Conservation (phyloP, 2,329 filamentous ascomycete genomes). For the Colletotrichum plurivorum region DNA sequence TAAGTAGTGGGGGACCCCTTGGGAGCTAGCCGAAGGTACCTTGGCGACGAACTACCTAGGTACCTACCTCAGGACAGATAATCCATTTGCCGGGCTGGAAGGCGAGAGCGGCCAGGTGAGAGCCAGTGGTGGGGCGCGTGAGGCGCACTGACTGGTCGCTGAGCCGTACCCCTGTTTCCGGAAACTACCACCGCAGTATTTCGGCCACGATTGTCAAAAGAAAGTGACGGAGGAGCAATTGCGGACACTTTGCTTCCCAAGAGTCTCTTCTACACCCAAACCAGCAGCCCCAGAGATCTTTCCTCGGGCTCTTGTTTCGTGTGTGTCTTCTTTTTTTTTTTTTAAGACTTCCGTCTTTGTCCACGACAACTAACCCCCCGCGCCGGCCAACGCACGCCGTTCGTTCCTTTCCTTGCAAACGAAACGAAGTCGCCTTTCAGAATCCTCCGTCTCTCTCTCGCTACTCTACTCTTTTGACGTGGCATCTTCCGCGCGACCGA, state of each 20-base stretch:
- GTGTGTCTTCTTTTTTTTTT: too few species aligned
- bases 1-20: neutral
- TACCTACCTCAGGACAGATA: too few species aligned
- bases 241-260: slow-evolving; percentile 14
- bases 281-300: too few species aligned
- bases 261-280: neutral
- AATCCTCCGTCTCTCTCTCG: neutral
- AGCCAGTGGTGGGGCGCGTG: slow-evolving; percentile 18
- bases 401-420: neutral
- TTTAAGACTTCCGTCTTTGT: too few species aligned
- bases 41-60: neutral
- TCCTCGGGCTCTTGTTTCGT: too few species aligned
- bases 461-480: slow-evolving; percentile 11
- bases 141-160: slow-evolving; percentile 28
- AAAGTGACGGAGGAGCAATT: slow-evolving; percentile 22
- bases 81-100: slow-evolving; percentile 36
- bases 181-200: slow-evolving; percentile 41
- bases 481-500: slow-evolving; percentile 18
- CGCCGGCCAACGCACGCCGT: neutral
- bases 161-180: slow-evolving; percentile 42
- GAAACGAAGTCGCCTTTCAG: neutral
- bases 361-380: too few species aligned
- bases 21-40: too few species aligned
- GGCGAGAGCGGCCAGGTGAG: slow-evolving; percentile 19
- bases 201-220: slow-evolving; percentile 53